Base-by-base conservation (phyloP, 192 early-diverging fungal genomes). In the Linnemannia schmuckeri region DNA sequence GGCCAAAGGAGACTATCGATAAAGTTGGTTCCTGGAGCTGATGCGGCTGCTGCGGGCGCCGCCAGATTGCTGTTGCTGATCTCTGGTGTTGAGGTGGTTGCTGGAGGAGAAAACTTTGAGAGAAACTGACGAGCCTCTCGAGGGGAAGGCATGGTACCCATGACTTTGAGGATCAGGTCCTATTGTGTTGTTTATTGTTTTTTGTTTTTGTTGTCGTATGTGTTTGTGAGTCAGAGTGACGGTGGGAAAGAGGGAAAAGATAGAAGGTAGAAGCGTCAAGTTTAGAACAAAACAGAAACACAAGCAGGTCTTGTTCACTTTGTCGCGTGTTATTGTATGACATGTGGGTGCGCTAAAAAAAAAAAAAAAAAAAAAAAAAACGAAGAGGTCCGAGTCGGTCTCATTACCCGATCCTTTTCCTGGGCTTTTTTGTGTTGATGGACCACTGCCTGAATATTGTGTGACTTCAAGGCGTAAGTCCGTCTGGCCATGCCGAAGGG, bases 41-140 rank as follows among this genome's bases (percentile, higher is more conserved):
- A n/a, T n/a, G n/a, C n/a, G n/a, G n/a, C n/a, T n/a, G n/a, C n/a
- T n/a, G n/a, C n/a, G n/a, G n/a, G 63, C 30, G 79, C 27, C 5
- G 15, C 18, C 35, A 35, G 27, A 17, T 35, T 66, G 37, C 0
- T 10, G 33, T 18, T 73, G 54, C 63, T 35, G 75, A 69, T 55
- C 18, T 41, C 33, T 55, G 47, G 55, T 61, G 54, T 63, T 24
- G 52, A 54, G 35, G 88, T 55, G 17, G 85, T 70, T 24, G 82
- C 81, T 6, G 85, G 79, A 10, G 71, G 18, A 18, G 85, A 81
- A 72, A 93, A 93, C 73, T 89, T 82, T 73, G 92, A 91, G 27
- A 95, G 74, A 57, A 93, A 95, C 41, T 92, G 91, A n/a, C 89
- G 88, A 2, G 92, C 88, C 79, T 95, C 94, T 24, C 93, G 88